phyloP scores from a whole-genome alignment of 192 early-diverging fungal species.

The Phlyctochytrium planicorne region DNA sequence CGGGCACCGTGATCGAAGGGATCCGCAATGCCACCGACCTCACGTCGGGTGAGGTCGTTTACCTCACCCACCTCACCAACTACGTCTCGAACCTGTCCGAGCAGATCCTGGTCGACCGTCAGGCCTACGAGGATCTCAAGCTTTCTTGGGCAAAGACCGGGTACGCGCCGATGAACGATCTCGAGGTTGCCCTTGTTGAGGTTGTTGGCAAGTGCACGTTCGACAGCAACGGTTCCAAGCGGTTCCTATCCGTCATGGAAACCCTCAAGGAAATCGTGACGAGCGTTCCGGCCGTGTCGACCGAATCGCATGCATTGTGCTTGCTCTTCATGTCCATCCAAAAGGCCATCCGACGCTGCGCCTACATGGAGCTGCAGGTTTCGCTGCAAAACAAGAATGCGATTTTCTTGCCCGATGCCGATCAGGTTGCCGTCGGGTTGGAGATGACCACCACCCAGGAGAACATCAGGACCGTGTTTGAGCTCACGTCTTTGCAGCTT shows the following conservation, averaged over 20 bases:
- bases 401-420: conserved; percentile 35
- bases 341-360: conserved; percentile 36
- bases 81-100: not conserved
- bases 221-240: not conserved
- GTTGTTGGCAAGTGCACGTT: conserved; percentile 22
- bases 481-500: conserved; percentile 30
- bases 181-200: not conserved
- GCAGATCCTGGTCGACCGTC: conserved; percentile 2
- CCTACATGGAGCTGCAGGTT: conserved; percentile 38
- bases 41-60: not conserved
- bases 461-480: conserved; percentile 31
- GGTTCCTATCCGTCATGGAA: conserved; percentile 12
- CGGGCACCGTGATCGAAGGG: not conserved
- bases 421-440: conserved; percentile 45
- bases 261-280: not conserved
- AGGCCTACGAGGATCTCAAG: conserved; percentile 5
- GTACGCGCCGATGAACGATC: conserved; percentile 2
- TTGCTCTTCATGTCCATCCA: conserved; percentile 33
- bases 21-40: not conserved
- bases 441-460: conserved; percentile 46
- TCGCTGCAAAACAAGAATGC: conserved; percentile 37
- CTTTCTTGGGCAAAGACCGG: not conserved
- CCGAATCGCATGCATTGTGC: conserved; percentile 17
- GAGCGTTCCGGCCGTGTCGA: not conserved
- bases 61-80: not conserved